A percentile compares a stretch with the other conserved stretches of the same genome.
These are phyloP conservation scores for Xylaria hypoxylon DNA, from an alignment of 2,329 filamentous ascomycete genomes.

Conservation along the genomic window DNA sequence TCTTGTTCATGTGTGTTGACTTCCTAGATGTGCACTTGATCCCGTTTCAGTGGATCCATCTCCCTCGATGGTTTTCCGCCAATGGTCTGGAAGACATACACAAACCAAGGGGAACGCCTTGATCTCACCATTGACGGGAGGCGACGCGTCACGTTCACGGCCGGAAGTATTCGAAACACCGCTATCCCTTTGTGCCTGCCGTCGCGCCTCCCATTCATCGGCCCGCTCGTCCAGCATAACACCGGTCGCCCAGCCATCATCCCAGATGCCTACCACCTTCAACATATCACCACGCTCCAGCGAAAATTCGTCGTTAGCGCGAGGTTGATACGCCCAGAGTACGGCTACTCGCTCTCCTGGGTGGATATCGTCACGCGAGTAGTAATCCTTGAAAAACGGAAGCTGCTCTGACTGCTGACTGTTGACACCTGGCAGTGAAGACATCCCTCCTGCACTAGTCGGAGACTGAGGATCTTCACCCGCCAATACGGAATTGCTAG, in stretches of 20 bases:
- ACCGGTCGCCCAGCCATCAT: constrained; percentile 98
- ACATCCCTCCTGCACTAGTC: constrained; percentile 77
- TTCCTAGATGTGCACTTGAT: constrained; percentile 55
- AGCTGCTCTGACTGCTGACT: constrained; percentile 96
- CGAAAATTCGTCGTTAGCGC: constrained; percentile 91
- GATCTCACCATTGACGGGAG: constrained; percentile 80
- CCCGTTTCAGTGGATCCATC: constrained; percentile 77
- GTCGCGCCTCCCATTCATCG: constrained; percentile 86
- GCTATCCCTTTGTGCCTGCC: constrained; percentile 86
- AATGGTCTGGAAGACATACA: constrained; percentile 94
- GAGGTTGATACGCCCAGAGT: constrained; percentile 96
- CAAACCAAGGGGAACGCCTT: constrained; percentile 98
- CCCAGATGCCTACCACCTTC: constrained; percentile 98
- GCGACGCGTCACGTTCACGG: constrained; percentile 68
- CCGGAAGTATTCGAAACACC: constrained; percentile 87
- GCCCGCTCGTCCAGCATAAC: constrained; percentile 83
- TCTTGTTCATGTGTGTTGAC: constrained; percentile 44
- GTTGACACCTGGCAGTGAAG: constrained; percentile 83
- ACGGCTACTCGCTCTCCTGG: constrained; percentile 90
- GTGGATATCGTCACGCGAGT: constrained; percentile 95
- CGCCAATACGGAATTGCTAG: constrained; percentile 82
- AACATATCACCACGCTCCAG: constrained; percentile 97
- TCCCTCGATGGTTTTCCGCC: constrained; percentile 95
- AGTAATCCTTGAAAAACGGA: constrained; percentile 98
- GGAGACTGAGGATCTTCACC: constrained; percentile 80